Evolutionary conservation across 2,329 filamentous ascomycete genomes (phyloP).

Genomic region (Aspergillus sojae): DNA sequence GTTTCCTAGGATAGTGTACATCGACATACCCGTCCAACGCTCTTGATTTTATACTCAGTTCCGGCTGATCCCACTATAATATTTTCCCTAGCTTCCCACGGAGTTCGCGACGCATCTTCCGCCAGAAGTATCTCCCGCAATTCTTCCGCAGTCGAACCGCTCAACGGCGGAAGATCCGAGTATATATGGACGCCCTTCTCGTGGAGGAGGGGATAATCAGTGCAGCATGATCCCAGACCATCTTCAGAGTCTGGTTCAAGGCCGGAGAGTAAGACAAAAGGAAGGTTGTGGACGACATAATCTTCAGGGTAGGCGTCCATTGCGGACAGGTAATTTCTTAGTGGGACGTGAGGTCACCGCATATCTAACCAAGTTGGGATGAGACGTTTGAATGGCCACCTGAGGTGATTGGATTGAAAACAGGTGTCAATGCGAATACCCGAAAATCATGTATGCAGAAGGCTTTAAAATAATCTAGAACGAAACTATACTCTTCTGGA

Average conservation of each 20-base stretch:
- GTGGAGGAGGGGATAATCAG: slow-evolving; percentile 54
- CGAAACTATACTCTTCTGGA: neutral
- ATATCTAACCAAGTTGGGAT: slow-evolving; percentile 26
- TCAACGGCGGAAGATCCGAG: slow-evolving; percentile 71
- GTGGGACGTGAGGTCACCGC: slow-evolving; percentile 32
- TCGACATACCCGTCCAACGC: slow-evolving; percentile 76
- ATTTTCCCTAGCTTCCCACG: slow-evolving; percentile 67
- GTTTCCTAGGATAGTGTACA: neutral
- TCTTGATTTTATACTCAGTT: slow-evolving; percentile 68
- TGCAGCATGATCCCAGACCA: slow-evolving; percentile 31
- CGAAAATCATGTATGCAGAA: neutral
- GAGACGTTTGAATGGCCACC: slow-evolving; percentile 7
- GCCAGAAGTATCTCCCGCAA: slow-evolving; percentile 68
- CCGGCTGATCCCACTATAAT: slow-evolving; percentile 50
- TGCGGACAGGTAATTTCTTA: slow-evolving; percentile 33
- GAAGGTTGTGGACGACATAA: slow-evolving; percentile 85
- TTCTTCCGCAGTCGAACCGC: slow-evolving; percentile 64
- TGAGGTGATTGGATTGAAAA: slow-evolving; percentile 1
- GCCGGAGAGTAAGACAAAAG: slow-evolving; percentile 80
- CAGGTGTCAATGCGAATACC: neutral
- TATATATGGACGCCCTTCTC: slow-evolving; percentile 65
- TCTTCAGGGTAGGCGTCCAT: slow-evolving; percentile 57
- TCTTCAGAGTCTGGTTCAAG: slow-evolving; percentile 53
- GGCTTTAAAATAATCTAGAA: neutral
- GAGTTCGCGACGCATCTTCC: slow-evolving; percentile 64